These are phyloP conservation scores for Limnomonas spitsbergensis DNA, from an alignment of 139 green algal species.

Conservation along the genomic window DNA sequence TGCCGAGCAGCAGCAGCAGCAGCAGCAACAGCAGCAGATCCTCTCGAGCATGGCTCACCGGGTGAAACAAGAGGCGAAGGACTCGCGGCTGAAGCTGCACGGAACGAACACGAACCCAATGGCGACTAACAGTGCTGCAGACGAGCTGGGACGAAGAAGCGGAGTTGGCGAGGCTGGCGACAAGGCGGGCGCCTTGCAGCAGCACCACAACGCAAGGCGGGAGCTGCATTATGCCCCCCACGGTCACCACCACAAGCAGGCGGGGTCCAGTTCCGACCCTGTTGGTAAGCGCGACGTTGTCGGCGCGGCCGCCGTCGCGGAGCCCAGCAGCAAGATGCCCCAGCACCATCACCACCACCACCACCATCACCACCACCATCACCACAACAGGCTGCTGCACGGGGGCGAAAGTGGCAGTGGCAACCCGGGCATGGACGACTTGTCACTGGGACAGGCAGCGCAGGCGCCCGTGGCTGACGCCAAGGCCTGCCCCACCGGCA, in stretches of 20 bases:
- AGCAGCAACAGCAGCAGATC: constrained; percentile 1
- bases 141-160: not conserved
- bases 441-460: not conserved
- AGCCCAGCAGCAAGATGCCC: not conserved
- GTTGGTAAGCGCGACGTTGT: not conserved
- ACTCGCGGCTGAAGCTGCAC: not conserved
- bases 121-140: not conserved
- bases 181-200: not conserved
- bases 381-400: not conserved
- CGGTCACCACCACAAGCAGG: not conserved
- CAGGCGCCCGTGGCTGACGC: not conserved
- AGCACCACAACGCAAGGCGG: too few species aligned
- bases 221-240: not conserved
- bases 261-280: not conserved
- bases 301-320: not conserved
- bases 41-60: not conserved
- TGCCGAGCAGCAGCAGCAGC: not conserved
- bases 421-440: not conserved
- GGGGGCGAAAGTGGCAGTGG: not conserved
- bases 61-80: not conserved
- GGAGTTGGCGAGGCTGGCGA: not conserved
- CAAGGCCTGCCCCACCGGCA: not conserved
- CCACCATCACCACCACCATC: not conserved
- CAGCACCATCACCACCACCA: not conserved
- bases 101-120: not conserved